phyloP scores from a whole-genome alignment of 2,329 filamentous ascomycete species.

The Piedraia hortae region DNA sequence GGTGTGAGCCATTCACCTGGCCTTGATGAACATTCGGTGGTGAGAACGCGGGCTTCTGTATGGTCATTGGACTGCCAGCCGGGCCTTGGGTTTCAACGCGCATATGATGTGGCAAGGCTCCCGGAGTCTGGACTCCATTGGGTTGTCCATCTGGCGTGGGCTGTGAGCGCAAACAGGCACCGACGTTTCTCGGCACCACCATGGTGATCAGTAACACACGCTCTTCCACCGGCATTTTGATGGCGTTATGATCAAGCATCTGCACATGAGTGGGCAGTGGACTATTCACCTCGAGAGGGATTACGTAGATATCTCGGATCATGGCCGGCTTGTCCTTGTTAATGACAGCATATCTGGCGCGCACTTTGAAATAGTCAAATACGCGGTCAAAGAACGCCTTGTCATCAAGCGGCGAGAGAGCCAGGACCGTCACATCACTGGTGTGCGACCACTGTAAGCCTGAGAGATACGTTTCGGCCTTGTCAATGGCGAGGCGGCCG shows the following conservation, averaged over 20 bases:
- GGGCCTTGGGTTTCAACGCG: slow-evolving; percentile 4
- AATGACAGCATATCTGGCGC: slow-evolving; percentile 67
- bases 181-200: slow-evolving; percentile 43
- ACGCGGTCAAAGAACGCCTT: slow-evolving; percentile 40
- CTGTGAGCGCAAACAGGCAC: slow-evolving; percentile 12
- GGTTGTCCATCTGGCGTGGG: too few relatives aligned
- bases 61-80: slow-evolving; percentile 12
- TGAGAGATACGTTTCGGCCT: slow-evolving; percentile 76
- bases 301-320: slow-evolving; percentile 73
- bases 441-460: slow-evolving; percentile 55
- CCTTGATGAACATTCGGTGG: too few relatives aligned
- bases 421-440: slow-evolving; percentile 62
- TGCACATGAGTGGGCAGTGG: slow-evolving; percentile 62
- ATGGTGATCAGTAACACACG: slow-evolving; percentile 62
- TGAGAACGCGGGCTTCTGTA: slow-evolving; percentile 15
- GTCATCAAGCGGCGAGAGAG: slow-evolving; percentile 35
- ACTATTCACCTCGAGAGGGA: slow-evolving; percentile 49
- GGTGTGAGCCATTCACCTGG: slow-evolving; percentile 5
- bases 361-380: slow-evolving; percentile 64
- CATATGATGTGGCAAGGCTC: slow-evolving; percentile 5
- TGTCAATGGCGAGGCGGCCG: slow-evolving; percentile 54
- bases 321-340: slow-evolving; percentile 30
- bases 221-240: slow-evolving; percentile 39
- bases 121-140: slow-evolving; percentile 1
- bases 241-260: slow-evolving; percentile 58